A percentile compares a stretch with the other conserved stretches of the same genome.
Evolutionary conservation across 306 rosid genomes (phyloP).

Genomic region (Dicorynia guianensis): DNA sequence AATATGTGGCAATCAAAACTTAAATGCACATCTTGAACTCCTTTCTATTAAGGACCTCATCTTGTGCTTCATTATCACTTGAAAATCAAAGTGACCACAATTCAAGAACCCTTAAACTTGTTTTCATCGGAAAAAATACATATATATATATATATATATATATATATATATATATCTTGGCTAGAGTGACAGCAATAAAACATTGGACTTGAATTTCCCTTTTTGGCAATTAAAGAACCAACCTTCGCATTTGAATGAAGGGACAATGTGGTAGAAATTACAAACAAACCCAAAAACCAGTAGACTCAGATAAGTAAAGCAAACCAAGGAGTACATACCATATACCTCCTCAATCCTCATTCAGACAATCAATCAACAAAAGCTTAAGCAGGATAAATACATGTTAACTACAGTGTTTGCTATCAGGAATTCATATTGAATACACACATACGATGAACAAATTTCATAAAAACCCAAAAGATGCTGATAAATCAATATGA

Average conservation of each 20-base stretch:
- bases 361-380: constrained; percentile 21
- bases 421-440: constrained; percentile 11
- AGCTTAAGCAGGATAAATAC: not conserved
- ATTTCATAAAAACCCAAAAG: constrained; percentile 11
- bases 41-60: not conserved
- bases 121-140: too few species aligned
- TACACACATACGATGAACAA: constrained; percentile 3
- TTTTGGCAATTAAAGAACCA: not conserved
- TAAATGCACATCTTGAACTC: not conserved
- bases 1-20: not conserved
- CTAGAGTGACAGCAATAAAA: constrained; percentile 9
- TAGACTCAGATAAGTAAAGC: constrained; percentile 2
- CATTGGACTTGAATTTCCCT: not conserved
- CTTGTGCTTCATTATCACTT: constrained; percentile 22
- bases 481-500: constrained; percentile 23
- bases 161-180: too few species aligned
- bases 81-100: constrained; percentile 26
- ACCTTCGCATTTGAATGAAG: not conserved
- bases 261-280: not conserved
- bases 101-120: constrained; percentile 4
- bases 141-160: too few species aligned
- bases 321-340: constrained; percentile 2
- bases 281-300: not conserved
- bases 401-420: not conserved
- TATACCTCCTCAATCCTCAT: not conserved